Evolutionary conservation across 2,329 filamentous ascomycete species (phyloP), one percentile per base, ranked within the genome.

Genomic region (Penicillium sp.): DNA sequence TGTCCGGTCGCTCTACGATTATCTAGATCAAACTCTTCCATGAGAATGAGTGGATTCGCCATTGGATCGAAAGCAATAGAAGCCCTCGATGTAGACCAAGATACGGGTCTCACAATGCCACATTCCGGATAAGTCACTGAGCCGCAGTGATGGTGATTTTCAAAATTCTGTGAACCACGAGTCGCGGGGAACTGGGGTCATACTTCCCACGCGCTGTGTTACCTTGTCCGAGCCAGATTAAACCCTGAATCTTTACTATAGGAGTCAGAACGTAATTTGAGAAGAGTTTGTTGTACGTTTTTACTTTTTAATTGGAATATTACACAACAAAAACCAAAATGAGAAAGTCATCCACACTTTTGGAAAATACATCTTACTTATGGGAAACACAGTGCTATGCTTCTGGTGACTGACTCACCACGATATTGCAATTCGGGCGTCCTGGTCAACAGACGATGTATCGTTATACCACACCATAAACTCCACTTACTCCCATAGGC

Each of bases 181-280:
- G 58, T 58, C 54, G 60, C 57, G 60, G 60, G 63, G 60, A 62
- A 64, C 60, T 49, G 54, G 57, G 53, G 52, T 60, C 33, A 44
- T 50, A 59, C 58, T 63, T 33, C 60, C 62, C 57, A 61, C 52
- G 54, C 55, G 58, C 43, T 50, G 60, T 62, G 58, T 50, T 56
- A 64, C 60, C 39, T 16, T 21, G 14, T 23, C 33, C 47, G n/a
- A 47, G 16, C 54, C 50, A 45, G 25, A 45, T 39, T 45, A 35
- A 56, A 56, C 47, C 35, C 52, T 55, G 48, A 26, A 43, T 27
- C 23, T 16, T 52, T 8, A 21, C 45, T 29, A 11, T 29, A 29
- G 9, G 27, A 7, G 16, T 10, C n/a, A 23, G 4, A 25, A 14
- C 16, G 2, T 27, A 14, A 23, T 27, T n/a, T 39, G 1, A 11